Evolutionary conservation across 768 basidiomycete species (phyloP), one percentile per base, ranked within the genome.

Genomic region (Suillus variegatus): DNA sequence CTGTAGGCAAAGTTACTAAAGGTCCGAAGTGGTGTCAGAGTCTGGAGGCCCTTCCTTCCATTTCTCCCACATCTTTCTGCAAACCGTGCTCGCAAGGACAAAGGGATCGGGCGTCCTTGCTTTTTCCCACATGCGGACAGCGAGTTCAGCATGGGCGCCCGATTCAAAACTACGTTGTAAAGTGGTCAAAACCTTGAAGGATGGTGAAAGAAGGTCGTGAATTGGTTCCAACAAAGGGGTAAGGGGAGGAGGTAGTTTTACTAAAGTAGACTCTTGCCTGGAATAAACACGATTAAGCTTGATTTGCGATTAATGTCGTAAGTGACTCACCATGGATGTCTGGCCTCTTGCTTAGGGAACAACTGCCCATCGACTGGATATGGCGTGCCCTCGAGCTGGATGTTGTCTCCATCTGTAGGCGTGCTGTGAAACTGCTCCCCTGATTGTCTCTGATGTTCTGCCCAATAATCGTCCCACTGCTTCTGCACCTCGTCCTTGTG

Each of bases 51-150:
- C 67, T 35, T 75, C 71, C 64, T 60, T 71, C 71, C 75, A 74
- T 65, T 75, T 73, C 70, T 78, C 75, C 81, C 80, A 81, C 73
- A 79, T 77, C 68, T 76, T 75, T 65, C 74, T 72, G 67, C 75
- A 75, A 6, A 78, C 78, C n/a, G 76, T 80, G n/a, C 74, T 72
- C 14, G 77, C 81, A 9, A 84, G 76, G 56, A 73, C 68, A 54
- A 76, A 85, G 0, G 91, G 91, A 62, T 91, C 88, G 14, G 81
- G 80, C 1, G 86, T 84, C 76, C 79, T 81, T 20, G 88, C 85
- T 72, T 89, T 91, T 71, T 89, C 86, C 84, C 85, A 86, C 18
- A 88, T 75, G 4, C 86, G 85, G 38, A 70, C 70, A 3, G 83
- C 87, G 71, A 93, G 85, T 68, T 86, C 77, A 58, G 72, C 79